phyloP scores from a whole-genome alignment of 768 basidiomycete genomes.

The Podaxis mareebaensis region DNA sequence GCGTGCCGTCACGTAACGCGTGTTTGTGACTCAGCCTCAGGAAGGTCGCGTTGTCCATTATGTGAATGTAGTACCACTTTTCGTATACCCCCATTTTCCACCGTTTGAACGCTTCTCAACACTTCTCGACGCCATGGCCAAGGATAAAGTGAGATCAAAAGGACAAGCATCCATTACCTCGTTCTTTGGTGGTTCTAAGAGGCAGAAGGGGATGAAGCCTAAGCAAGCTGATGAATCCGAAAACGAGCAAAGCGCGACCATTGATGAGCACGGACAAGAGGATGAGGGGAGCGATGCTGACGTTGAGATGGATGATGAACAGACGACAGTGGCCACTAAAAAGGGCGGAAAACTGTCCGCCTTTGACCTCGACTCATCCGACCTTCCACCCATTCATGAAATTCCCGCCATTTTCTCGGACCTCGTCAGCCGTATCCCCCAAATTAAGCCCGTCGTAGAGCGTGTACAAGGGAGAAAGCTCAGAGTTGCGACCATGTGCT shows the following conservation, averaged over 20 bases:
- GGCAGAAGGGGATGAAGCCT: conserved; percentile 22
- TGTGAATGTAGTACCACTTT: not conserved
- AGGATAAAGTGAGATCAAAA: conserved; percentile 40
- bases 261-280: conserved; percentile 24
- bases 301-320: conserved; percentile 35
- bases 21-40: conserved; percentile 4
- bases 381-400: conserved; percentile 75
- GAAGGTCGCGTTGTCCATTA: not conserved
- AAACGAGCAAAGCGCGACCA: conserved; percentile 21
- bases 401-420: conserved; percentile 75
- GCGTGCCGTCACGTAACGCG: conserved; percentile 13
- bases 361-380: conserved; percentile 51
- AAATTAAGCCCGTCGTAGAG: conserved; percentile 65
- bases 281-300: conserved; percentile 32
- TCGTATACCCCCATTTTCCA: conserved; percentile 19
- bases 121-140: conserved; percentile 44
- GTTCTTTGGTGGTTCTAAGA: conserved; percentile 50
- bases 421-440: conserved; percentile 63
- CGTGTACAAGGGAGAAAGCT: conserved; percentile 77
- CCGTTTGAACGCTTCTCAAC: conserved; percentile 20
- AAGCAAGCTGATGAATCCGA: conserved; percentile 30
- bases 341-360: conserved; percentile 40
- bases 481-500: conserved; percentile 96
- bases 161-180: conserved; percentile 55
- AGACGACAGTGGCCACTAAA: conserved; percentile 24